A percentile compares a stretch with the other conserved stretches of the same genome.
Evolutionary conservation across 768 basidiomycete genomes (phyloP).

Genomic region (Suillus spraguei): DNA sequence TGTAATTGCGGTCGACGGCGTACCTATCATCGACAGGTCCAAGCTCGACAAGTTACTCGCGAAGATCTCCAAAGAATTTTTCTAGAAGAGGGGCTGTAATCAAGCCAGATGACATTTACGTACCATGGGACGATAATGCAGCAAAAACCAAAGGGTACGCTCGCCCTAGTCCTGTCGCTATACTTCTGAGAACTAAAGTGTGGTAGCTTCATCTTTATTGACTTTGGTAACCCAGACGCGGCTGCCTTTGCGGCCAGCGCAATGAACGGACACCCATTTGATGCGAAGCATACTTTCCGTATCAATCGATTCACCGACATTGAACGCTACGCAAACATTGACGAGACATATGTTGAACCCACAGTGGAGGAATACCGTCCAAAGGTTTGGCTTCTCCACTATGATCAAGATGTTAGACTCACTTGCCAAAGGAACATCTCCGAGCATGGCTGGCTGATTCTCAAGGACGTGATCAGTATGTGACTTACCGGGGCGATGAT

Average conservation of each 20-base stretch:
- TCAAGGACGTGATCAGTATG: conserved; percentile 93
- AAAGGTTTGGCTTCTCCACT: conserved; percentile 48
- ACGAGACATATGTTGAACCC: conserved; percentile 80
- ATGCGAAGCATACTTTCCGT: conserved; percentile 82
- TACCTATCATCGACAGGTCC: conserved; percentile 85
- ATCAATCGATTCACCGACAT: conserved; percentile 90
- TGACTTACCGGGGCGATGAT: conserved; percentile 90
- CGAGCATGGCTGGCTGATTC: conserved; percentile 93
- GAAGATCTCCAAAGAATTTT: conserved; percentile 85
- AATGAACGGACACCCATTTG: conserved; percentile 83
- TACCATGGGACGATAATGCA: conserved; percentile 84
- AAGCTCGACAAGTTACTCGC: conserved; percentile 82
- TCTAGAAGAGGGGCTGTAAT: conserved; percentile 77
- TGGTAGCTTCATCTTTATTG: conserved; percentile 79
- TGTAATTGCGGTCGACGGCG: conserved; percentile 88
- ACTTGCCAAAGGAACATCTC: conserved; percentile 76
- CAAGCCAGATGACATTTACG: conserved; percentile 74
- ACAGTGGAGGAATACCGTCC: conserved; percentile 71
- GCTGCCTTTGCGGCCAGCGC: conserved; percentile 65
- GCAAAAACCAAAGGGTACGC: conserved; percentile 92
- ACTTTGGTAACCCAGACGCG: conserved; percentile 70
- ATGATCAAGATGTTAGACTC: conserved; percentile 10
- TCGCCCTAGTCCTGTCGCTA: conserved; percentile 1
- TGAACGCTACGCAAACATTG: conserved; percentile 75
- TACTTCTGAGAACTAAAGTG: conserved; percentile 6